phyloP scores from a whole-genome alignment of 257 asterid species.

The Forsythia viridissima region DNA sequence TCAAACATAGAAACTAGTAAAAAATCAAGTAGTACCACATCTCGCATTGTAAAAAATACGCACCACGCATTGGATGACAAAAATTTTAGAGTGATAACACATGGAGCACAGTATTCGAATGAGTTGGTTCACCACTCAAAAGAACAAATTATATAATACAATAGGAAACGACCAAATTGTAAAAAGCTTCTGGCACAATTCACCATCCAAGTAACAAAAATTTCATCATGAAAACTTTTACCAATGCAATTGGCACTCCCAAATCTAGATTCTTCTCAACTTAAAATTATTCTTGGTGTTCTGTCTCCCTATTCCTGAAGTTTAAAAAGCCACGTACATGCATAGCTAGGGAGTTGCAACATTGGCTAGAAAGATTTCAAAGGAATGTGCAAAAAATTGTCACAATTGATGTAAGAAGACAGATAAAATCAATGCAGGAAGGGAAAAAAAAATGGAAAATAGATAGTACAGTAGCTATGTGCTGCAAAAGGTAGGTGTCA shows the following conservation, averaged over 20 bases:
- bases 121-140: neutral
- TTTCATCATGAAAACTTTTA: neutral
- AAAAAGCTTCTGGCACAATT: neutral
- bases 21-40: neutral
- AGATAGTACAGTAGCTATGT: neutral
- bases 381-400: neutral
- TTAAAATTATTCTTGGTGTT: neutral
- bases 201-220: neutral
- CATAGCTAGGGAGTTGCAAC: constrained; percentile 9
- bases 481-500: neutral
- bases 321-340: neutral
- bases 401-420: neutral
- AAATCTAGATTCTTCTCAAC: neutral
- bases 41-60: neutral
- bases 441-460: neutral
- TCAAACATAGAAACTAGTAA: constrained; percentile 13
- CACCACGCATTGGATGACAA: neutral
- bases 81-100: neutral
- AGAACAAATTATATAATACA: neutral
- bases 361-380: neutral
- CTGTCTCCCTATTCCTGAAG: neutral
- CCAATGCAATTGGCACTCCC: neutral
- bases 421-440: neutral
- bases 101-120: neutral
- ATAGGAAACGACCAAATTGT: neutral